Conservation (phyloP, 1,284 basidiomycete species). For the Coriolopsis trogii region DNA sequence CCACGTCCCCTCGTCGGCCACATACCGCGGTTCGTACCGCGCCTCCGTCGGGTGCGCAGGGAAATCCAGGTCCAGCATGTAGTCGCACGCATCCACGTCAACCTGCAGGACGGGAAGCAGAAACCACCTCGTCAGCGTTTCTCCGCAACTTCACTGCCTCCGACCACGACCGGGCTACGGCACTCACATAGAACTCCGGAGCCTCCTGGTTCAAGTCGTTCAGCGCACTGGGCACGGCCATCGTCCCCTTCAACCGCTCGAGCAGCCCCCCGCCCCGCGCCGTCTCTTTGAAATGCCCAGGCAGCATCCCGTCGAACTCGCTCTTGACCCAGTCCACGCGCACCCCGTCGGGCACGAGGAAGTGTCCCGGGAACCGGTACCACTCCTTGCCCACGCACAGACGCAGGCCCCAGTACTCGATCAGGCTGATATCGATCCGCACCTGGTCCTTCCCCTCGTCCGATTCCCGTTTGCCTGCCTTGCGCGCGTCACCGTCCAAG, state of each 20-base stretch:
- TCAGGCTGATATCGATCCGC: constrained; percentile 69
- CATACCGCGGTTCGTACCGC: constrained; percentile 78
- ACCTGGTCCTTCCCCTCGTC: constrained; percentile 57
- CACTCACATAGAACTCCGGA: constrained; percentile 77
- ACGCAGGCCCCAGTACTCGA: constrained; percentile 75
- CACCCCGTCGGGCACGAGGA: constrained; percentile 84
- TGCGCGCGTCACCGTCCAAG: constrained; percentile 11
- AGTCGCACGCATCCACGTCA: constrained; percentile 74
- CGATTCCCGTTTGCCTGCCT: constrained; percentile 5
- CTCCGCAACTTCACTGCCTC: constrained; percentile 1
- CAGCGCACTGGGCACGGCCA: constrained; percentile 63
- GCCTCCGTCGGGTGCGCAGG: constrained; percentile 63
- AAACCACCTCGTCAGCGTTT: constrained; percentile 19
- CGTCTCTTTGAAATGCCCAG: constrained; percentile 70
- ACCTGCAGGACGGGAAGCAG: constrained; percentile 50
- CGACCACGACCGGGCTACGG: constrained; percentile 36
- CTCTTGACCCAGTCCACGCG: constrained; percentile 88
- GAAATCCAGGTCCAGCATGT: constrained; percentile 86
- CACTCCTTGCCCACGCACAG: constrained; percentile 95
- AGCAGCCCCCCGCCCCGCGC: constrained; percentile 47
- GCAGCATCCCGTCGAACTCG: constrained; percentile 89
- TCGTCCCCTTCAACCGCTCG: constrained; percentile 65
- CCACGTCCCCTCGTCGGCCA: constrained; percentile 65
- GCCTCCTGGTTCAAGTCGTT: constrained; percentile 92
- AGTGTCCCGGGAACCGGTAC: constrained; percentile 93